These are phyloP conservation scores for Calonectria naviculata DNA, from an alignment of 2,329 filamentous ascomycete species.

Conservation along the genomic window DNA sequence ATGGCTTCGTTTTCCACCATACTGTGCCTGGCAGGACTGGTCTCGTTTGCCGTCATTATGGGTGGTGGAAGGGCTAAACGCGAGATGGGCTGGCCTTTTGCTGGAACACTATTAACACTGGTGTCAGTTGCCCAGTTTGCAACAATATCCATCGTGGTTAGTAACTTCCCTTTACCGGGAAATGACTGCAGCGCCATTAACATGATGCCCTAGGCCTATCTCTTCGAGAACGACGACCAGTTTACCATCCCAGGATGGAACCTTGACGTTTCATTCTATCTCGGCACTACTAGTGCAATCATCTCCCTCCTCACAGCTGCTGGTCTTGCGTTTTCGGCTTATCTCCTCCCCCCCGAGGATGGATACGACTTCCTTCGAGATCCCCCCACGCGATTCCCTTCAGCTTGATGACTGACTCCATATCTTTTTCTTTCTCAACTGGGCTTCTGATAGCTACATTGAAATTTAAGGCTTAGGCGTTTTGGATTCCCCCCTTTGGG, in stretches of 20 bases:
- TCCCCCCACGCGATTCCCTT: constrained; percentile 54
- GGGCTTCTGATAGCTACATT: neutral
- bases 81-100: constrained; percentile 84
- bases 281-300: constrained; percentile 69
- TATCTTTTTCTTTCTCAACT: neutral
- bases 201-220: constrained; percentile 71
- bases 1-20: constrained; percentile 86
- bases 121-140: constrained; percentile 77
- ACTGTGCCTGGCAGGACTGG: constrained; percentile 83
- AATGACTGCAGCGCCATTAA: constrained; percentile 10
- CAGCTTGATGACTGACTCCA: neutral
- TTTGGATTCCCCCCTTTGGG: neutral
- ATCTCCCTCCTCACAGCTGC: constrained; percentile 64
- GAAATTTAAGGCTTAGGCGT: constrained; percentile 46
- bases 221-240: constrained; percentile 84
- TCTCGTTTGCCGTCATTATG: constrained; percentile 82
- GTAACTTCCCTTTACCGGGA: constrained; percentile 47
- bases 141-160: constrained; percentile 86
- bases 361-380: constrained; percentile 80
- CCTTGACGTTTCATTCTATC: constrained; percentile 82
- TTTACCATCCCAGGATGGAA: constrained; percentile 85
- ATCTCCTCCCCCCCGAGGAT: constrained; percentile 80
- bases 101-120: constrained; percentile 72
- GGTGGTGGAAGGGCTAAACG: constrained; percentile 82
- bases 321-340: constrained; percentile 74